A percentile compares a stretch with the other conserved stretches of the same genome.
phyloP scores from a whole-genome alignment of 768 basidiomycete species.

The Trametes cubensis region DNA sequence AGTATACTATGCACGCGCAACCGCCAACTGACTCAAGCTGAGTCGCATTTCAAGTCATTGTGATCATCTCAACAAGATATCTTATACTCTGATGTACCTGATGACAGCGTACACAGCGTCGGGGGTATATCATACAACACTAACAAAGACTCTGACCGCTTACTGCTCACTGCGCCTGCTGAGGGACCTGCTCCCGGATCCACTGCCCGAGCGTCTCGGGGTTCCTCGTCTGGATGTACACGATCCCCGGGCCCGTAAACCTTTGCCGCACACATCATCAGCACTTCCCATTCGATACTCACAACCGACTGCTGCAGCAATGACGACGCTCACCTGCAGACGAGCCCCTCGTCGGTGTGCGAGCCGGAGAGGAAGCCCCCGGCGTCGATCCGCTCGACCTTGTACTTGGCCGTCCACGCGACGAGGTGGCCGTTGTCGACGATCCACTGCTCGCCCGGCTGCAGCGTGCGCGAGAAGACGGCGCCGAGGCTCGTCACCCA shows the following conservation, averaged over 20 bases:
- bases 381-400: constrained; percentile 36
- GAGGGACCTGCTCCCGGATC: constrained; percentile 35
- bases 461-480: constrained; percentile 33
- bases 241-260: constrained; percentile 39
- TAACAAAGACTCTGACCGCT: too few relatives aligned
- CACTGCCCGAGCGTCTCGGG: constrained; percentile 34
- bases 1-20: too few relatives aligned
- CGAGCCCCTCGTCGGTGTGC: constrained; percentile 38
- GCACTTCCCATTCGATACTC: neutral
- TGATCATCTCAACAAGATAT: too few relatives aligned
- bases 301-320: too few relatives aligned
- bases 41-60: too few relatives aligned
- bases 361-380: constrained; percentile 34
- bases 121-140: too few relatives aligned
- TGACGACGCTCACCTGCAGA: constrained; percentile 37
- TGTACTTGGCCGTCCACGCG: constrained; percentile 39
- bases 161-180: too few relatives aligned
- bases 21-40: neutral
- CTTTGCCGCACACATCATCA: constrained; percentile 11
- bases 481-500: constrained; percentile 39
- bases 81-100: too few relatives aligned
- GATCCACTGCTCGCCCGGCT: constrained; percentile 37
- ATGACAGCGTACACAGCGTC: too few relatives aligned
- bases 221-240: constrained; percentile 40
- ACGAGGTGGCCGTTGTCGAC: constrained; percentile 41